Evolutionary conservation across 306 rosid genomes (phyloP).

Genomic region (Prunus mongolica): DNA sequence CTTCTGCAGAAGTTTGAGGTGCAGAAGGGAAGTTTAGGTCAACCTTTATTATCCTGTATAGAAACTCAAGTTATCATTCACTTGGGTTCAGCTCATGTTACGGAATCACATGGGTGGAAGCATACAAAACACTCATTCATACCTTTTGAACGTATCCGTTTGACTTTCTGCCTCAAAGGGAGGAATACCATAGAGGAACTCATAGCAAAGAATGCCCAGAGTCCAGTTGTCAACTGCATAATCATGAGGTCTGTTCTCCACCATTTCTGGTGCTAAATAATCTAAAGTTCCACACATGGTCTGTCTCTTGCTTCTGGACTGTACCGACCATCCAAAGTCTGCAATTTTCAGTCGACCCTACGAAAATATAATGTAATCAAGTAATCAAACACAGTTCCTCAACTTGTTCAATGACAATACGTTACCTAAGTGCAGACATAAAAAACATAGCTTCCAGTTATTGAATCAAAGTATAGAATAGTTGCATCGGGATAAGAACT

Average conservation of each 20-base stretch:
- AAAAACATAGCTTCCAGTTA: neutral
- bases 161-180: conserved; percentile 93
- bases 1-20: conserved; percentile 60
- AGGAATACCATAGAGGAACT: conserved; percentile 80
- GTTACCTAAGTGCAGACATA: neutral
- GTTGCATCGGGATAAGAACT: neutral
- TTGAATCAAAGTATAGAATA: neutral
- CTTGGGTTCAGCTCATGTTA: neutral
- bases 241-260: conserved; percentile 82
- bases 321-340: conserved; percentile 95
- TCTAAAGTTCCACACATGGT: conserved; percentile 97
- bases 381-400: neutral
- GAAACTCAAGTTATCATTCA: neutral
- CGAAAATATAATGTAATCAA: neutral
- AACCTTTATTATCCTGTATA: conserved; percentile 61
- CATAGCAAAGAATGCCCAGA: conserved; percentile 80
- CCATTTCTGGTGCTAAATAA: conserved; percentile 93
- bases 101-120: neutral
- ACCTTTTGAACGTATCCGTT: conserved; percentile 77
- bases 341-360: conserved; percentile 91
- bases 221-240: conserved; percentile 91
- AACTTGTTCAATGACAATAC: neutral
- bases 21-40: conserved; percentile 61
- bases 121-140: neutral
- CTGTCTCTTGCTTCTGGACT: conserved; percentile 66